Base-by-base conservation (phyloP, 1,139 yeast species). In the Debaryomycetaceae sp. region DNA sequence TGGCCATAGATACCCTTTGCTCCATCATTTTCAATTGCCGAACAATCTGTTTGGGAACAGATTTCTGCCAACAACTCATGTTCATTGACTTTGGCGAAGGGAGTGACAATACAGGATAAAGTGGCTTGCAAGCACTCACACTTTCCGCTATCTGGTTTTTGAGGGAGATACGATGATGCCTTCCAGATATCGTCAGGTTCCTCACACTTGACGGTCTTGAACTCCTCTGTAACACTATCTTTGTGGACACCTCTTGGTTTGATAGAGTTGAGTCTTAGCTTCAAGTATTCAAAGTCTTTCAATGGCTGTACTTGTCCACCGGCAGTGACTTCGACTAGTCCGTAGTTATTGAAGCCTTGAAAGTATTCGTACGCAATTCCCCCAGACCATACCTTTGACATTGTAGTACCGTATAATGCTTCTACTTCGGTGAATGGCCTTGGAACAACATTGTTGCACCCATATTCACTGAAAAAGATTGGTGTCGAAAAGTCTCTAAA, bases 401-500 rank as follows among this genome's bases (percentile, higher is more conserved):
- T 70, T 5, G 62, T 56, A 31, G 59, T 48, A 1, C 74, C 71
- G 46, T 59, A 69, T 14, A 70, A 48, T 5, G 70, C 69, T 45
- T 68, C 75, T 13, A 70, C 61, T 45, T 69, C 74, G 3, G 84
- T 79, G 52, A 81, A 81, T 1, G 84, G 84, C 42, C 86, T 65
- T 24, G 84, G 84, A 45, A 72, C 63, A 14, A 71, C 66, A 4
- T 55, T 49, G 53, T 81, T 81, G 57, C 87, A 81, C 6, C 86
- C 86, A 64, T 75, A 81, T 52, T 81, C 87, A 44, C 84, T 78
- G 56, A 81, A 80, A 54, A 81, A 79, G 0, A 79, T 67, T 0
- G 85, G 84, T n/a, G 77, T 68, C 0, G 82, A 78, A 50, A 62
- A 75, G 44, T 69, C 59, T 41, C 60, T 54, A 49, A 76, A 75